Conservation (phyloP, 345 rosid genomes). For the Abelmoschus esculentus region DNA sequence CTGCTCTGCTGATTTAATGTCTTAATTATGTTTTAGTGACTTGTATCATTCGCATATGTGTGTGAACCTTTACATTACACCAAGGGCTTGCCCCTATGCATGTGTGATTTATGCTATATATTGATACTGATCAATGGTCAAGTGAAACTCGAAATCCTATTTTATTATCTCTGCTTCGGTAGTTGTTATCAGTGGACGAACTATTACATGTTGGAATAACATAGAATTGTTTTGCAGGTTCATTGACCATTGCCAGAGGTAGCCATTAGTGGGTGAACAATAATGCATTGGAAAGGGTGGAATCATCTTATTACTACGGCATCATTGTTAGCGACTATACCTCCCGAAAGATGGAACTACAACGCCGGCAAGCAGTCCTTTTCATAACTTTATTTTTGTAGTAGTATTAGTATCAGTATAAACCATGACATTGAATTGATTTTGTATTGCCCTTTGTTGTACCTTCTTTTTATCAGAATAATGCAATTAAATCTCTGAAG, state of each 20-base stretch:
- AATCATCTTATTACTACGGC: background rate
- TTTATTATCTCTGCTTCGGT: background rate
- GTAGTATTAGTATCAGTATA: background rate
- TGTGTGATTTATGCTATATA: background rate
- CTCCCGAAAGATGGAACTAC: background rate
- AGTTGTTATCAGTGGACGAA: background rate
- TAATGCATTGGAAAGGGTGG: background rate
- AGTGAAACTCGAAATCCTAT: background rate
- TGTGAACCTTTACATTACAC: background rate
- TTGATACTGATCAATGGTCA: background rate
- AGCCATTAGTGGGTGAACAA: background rate
- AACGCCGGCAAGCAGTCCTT: background rate
- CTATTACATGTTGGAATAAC: background rate
- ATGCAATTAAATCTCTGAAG: background rate
- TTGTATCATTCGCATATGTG: background rate
- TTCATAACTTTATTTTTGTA: background rate
- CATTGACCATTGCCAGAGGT: background rate
- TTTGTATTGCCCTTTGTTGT: background rate
- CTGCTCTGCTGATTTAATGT: background rate
- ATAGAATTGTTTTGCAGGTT: constrained; percentile 6
- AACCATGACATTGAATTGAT: background rate
- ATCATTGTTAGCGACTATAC: background rate
- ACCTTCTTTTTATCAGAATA: background rate
- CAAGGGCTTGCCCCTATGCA: background rate
- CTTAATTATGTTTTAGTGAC: background rate